Percentiles rank a stretch among this genome's conserved stretches.
Evolutionary conservation across 2,329 filamentous ascomycete genomes (phyloP).

Genomic region (Elsinoe ampelina): DNA sequence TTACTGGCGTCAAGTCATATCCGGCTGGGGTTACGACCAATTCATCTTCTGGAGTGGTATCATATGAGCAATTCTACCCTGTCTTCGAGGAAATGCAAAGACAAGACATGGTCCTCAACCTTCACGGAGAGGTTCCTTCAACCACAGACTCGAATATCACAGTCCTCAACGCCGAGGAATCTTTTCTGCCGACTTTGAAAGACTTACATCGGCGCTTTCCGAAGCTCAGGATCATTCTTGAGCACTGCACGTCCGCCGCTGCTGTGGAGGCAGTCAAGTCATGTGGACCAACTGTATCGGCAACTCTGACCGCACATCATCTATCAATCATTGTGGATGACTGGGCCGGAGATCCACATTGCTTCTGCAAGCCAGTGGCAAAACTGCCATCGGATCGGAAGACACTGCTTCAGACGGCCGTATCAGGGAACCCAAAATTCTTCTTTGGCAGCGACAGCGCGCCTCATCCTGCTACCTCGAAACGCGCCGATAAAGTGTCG

Average conservation of each 20-base stretch:
- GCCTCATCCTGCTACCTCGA: constrained; percentile 55
- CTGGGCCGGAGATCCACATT: constrained; percentile 60
- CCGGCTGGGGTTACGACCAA: constrained; percentile 50
- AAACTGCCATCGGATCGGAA: constrained; percentile 61
- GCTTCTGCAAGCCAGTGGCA: constrained; percentile 64
- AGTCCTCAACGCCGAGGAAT: constrained; percentile 58
- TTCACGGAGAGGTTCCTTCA: constrained; percentile 80
- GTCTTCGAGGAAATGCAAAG: constrained; percentile 87
- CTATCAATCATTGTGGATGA: constrained; percentile 70
- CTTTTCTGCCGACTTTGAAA: constrained; percentile 71
- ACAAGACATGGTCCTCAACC: constrained; percentile 72
- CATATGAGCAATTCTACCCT: constrained; percentile 61
- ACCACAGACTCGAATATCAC: constrained; percentile 33
- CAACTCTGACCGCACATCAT: constrained; percentile 80
- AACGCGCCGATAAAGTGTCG: constrained; percentile 49
- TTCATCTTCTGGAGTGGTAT: constrained; percentile 57
- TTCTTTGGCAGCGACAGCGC: constrained; percentile 68
- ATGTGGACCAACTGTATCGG: constrained; percentile 68
- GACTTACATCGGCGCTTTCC: constrained; percentile 69
- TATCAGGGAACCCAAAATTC: constrained; percentile 54
- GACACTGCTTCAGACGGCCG: constrained; percentile 58
- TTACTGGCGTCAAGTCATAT: constrained; percentile 65
- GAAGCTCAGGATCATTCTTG: constrained; percentile 54
- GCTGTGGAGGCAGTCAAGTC: constrained; percentile 67
- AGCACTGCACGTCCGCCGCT: constrained; percentile 81